Evolutionary conservation across 805 yeast species (phyloP).

Genomic region (Huiozyma naganishii): DNA sequence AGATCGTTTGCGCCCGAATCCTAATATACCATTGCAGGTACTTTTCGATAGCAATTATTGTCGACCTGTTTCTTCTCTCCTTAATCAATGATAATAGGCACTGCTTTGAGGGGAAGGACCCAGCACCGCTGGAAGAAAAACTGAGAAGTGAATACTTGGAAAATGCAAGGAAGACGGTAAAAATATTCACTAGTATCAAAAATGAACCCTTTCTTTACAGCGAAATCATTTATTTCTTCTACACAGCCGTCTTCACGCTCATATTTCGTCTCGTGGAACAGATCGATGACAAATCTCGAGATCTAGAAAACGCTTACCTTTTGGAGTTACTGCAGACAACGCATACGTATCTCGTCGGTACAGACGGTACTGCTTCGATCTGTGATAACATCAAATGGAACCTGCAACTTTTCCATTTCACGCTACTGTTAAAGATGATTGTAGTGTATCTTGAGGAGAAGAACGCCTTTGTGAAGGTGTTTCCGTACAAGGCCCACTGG

Average conservation of each 20-base stretch:
- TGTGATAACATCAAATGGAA: conserved; percentile 21
- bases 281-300: conserved; percentile 2
- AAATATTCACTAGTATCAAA: conserved; percentile 11
- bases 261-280: conserved; percentile 5
- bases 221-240: conserved; percentile 8
- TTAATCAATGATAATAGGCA: conserved; percentile 9
- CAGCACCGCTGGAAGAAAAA: neutral
- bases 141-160: conserved; percentile 3
- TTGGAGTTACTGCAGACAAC: conserved; percentile 5
- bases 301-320: conserved; percentile 3
- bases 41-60: conserved; percentile 3
- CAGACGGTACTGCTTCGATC: conserved; percentile 5
- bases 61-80: conserved; percentile 8
- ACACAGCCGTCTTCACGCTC: conserved; percentile 8
- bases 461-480: conserved; percentile 1
- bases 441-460: conserved; percentile 7
- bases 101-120: neutral
- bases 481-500: neutral
- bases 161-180: conserved; percentile 10
- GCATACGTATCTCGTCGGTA: conserved; percentile 1
- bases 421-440: conserved; percentile 11
- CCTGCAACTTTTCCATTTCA: conserved; percentile 12
- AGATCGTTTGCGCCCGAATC: conserved; percentile 5
- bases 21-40: conserved; percentile 7
- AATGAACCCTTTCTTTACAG: conserved; percentile 12